Percentiles rank a stretch among this genome's conserved stretches.
Conservation (phyloP, 2,329 filamentous ascomycete species). For the Fusarium pseudonygamai region DNA sequence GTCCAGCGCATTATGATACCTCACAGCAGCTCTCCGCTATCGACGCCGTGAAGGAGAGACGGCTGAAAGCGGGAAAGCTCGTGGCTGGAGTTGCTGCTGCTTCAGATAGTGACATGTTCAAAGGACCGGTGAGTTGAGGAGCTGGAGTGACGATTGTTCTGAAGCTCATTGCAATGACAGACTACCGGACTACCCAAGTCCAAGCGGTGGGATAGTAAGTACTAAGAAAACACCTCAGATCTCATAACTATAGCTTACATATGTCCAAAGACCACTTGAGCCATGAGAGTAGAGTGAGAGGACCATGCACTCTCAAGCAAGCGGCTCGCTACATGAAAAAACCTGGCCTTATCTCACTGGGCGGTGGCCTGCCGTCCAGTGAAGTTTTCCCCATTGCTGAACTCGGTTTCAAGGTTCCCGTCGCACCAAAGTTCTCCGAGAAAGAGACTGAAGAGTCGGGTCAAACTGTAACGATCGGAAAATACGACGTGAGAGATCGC, state of each 20-base stretch:
- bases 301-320: conserved; percentile 80
- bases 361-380: conserved; percentile 87
- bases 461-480: conserved; percentile 73
- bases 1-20: conserved; percentile 38
- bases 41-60: conserved; percentile 49
- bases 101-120: conserved; percentile 85
- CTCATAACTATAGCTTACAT: conserved; percentile 13
- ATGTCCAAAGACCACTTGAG: conserved; percentile 63
- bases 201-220: conserved; percentile 85
- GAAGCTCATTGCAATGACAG: conserved; percentile 32
- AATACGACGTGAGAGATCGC: conserved; percentile 79
- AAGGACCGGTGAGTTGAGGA: conserved; percentile 68
- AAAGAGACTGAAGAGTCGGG: conserved; percentile 70
- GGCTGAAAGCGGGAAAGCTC: conserved; percentile 76
- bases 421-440: conserved; percentile 75
- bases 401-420: conserved; percentile 77
- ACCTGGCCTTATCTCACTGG: conserved; percentile 88
- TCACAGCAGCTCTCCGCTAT: conserved; percentile 41
- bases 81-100: conserved; percentile 80
- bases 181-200: conserved; percentile 74
- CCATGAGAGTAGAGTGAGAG: conserved; percentile 66
- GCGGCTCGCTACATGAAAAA: conserved; percentile 82
- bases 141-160: not conserved
- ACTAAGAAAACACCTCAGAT: too few relatives aligned
- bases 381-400: conserved; percentile 93